These are phyloP conservation scores for Fraxinus platypoda DNA, from an alignment of 305 asterid genomes.

Conservation along the genomic window DNA sequence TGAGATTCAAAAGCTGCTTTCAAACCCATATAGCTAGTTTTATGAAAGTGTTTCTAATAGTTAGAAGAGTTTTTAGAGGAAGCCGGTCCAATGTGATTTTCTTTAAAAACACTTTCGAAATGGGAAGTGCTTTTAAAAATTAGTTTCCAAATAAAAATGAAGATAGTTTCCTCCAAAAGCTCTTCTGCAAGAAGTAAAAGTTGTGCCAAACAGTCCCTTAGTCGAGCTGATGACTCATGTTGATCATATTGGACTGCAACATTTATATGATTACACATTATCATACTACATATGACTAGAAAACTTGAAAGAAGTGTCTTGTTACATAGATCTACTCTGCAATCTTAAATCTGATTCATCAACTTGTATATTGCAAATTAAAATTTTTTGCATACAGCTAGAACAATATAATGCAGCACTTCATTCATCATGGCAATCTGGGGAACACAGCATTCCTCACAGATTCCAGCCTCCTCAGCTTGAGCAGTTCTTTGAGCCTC, in stretches of 20 bases:
- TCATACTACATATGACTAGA: not conserved
- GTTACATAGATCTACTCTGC: too few species aligned
- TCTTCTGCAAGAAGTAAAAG: too few species aligned
- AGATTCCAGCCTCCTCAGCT: conserved; percentile 20
- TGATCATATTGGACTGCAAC: not conserved
- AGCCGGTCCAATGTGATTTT: too few species aligned
- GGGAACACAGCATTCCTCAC: conserved; percentile 15
- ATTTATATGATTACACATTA: not conserved
- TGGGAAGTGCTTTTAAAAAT: too few species aligned
- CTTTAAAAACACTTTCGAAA: too few species aligned
- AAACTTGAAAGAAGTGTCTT: not conserved
- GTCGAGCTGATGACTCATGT: not conserved
- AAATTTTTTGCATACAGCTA: conserved; percentile 18
- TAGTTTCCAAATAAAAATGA: too few species aligned
- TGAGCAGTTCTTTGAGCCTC: conserved; percentile 25
- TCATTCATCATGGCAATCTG: conserved; percentile 27
- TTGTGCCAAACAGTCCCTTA: not conserved
- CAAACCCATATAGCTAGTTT: too few species aligned
- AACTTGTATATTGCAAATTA: not conserved
- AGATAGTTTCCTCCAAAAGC: too few species aligned
- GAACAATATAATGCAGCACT: conserved; percentile 29
- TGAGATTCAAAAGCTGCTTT: too few species aligned
- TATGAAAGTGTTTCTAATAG: too few species aligned
- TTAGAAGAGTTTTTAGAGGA: too few species aligned
- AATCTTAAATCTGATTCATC: too few species aligned